Conservation (phyloP, 192 early-diverging fungal genomes). For the Dissophora ornata region DNA sequence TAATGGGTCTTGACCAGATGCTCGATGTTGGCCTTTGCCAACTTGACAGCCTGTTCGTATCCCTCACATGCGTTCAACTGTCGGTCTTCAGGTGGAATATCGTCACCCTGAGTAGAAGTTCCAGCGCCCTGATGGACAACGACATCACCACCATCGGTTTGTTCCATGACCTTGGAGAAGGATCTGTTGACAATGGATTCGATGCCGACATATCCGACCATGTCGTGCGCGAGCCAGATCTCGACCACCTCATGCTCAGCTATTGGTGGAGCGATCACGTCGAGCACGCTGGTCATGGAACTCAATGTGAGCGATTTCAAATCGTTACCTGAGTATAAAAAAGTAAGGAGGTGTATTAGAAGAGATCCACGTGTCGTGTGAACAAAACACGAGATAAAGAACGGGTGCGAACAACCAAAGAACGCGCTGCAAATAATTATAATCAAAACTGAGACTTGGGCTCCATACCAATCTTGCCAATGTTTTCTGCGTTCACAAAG, state of each 20-base stretch:
- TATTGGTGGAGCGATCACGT: conserved; percentile 70
- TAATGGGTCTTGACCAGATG: conserved; percentile 64
- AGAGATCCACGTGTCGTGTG: not conserved
- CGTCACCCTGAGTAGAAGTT: conserved; percentile 20
- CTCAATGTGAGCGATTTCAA: conserved; percentile 59
- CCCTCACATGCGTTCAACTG: conserved; percentile 71
- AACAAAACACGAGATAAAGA: not conserved
- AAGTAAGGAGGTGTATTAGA: not conserved
- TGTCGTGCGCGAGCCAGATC: conserved; percentile 67
- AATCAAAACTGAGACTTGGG: not conserved
- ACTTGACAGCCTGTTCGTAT: conserved; percentile 62
- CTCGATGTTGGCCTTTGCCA: conserved; percentile 71
- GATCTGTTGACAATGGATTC: conserved; percentile 65
- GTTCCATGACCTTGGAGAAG: conserved; percentile 68
- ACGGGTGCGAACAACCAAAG: too few species aligned
- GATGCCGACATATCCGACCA: conserved; percentile 66
- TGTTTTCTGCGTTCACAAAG: conserved; percentile 67
- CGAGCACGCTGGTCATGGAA: conserved; percentile 61
- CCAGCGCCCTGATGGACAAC: conserved; percentile 60
- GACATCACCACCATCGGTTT: conserved; percentile 69
- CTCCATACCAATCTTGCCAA: conserved; percentile 67
- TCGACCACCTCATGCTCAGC: conserved; percentile 71
- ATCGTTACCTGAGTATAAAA: conserved; percentile 53
- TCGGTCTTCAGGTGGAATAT: conserved; percentile 35
- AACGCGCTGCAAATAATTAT: too few species aligned